Base-by-base conservation (phyloP, 2,329 filamentous ascomycete species). In the Sporothrix luriei region DNA sequence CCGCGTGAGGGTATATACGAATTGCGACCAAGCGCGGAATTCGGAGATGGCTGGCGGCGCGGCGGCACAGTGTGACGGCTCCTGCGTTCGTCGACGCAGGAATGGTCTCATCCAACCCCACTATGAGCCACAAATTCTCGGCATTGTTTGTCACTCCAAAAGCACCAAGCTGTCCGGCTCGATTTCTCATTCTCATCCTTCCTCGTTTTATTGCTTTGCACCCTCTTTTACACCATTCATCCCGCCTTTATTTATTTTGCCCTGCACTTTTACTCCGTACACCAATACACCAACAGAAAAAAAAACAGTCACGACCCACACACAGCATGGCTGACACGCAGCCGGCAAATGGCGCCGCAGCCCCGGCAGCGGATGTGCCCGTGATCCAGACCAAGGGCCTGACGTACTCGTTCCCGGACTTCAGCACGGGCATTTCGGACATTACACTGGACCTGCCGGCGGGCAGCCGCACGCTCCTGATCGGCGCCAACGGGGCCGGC, bases 401-500 rank as follows among this genome's bases (percentile, higher is more conserved):
- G 68, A 93, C 88, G 73, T 99, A 98, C 85, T 89, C 87, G 57
- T 99, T 98, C 81, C 91, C 90, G 19, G 92, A 97, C 83, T 90
- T 91, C 77, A 89, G 90, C 57, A 87, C 85, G n/a, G 95, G 94
- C 69, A 84, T 99, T 43, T 82, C 85, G 66, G 81, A 93, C 79
- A 86, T 99, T 75, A 84, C 82, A 33, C 86, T 99, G 68, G 83
- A 88, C 71, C 87, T 98, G 29, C 94, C 95, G 3, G 84, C 92
- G 0, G 89, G 91, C 70, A 95, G 92, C 71, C 91, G 95, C 72
- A 97, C 94, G 1, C 87, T 98, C 16, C 85, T 98, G 52, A 96
- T 98, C 77, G 95, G 95, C 76, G 94, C 95, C 78, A 99, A 99
- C 80, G 95, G 95, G 73, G 94, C 95, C 24, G 95, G 95, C 74